Conservation (phyloP, 2,329 filamentous ascomycete genomes). For the Boeremia lycopersici region DNA sequence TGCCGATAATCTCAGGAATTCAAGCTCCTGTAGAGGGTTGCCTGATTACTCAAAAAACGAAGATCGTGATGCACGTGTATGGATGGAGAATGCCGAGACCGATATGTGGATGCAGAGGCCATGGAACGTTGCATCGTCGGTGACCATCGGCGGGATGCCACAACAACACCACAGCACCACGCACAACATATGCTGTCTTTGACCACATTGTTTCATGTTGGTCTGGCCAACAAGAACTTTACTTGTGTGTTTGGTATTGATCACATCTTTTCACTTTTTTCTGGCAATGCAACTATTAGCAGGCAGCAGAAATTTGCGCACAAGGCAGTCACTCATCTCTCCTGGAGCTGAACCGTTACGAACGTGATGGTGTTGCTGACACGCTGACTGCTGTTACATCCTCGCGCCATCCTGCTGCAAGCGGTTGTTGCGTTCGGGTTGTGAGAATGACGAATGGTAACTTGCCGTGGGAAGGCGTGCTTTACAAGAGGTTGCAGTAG, state of each 20-base stretch:
- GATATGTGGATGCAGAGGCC: slow-evolving; percentile 13
- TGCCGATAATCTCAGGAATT: neutral
- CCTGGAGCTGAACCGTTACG: neutral
- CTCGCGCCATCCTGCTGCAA: slow-evolving; percentile 7
- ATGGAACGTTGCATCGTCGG: slow-evolving; percentile 37
- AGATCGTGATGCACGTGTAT: neutral
- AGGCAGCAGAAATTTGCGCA: neutral
- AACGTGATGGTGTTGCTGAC: slow-evolving; percentile 10
- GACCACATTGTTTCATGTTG: slow-evolving; percentile 1
- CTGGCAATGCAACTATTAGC: neutral
- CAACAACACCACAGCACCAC: slow-evolving; percentile 16
- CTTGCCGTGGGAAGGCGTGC: neutral
- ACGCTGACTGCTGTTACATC: slow-evolving; percentile 11
- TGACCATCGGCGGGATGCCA: slow-evolving; percentile 31
- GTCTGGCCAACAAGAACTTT: neutral
- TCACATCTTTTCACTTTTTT: neutral
- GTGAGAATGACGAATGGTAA: slow-evolving; percentile 2
- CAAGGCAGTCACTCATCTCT: neutral
- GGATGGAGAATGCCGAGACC: slow-evolving; percentile 3
- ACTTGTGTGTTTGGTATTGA: neutral
- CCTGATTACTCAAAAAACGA: neutral
- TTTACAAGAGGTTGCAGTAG: slow-evolving; percentile 13
- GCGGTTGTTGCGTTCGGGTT: slow-evolving; percentile 10
- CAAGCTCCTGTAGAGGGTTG: neutral
- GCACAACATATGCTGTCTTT: slow-evolving; percentile 2